Evolutionary conservation across 805 yeast genomes (phyloP), one percentile per base, ranked within the genome.

Genomic region (Teunomyces kruisii): DNA sequence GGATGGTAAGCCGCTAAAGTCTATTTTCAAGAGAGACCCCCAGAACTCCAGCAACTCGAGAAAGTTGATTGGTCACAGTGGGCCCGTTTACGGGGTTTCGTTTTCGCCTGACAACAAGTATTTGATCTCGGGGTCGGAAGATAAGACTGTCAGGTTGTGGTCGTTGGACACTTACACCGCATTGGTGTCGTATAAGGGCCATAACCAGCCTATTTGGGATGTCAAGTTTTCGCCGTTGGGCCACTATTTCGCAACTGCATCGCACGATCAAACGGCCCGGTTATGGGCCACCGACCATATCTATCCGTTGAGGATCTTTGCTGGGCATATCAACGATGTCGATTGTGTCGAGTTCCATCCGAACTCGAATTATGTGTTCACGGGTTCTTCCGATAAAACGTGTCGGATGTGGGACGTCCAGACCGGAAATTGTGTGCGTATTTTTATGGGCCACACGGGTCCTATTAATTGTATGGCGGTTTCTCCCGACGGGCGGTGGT

Each of bases 271-370:
- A 64, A 94, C 99, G 0, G 98, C 98, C 1, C 78, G 98, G 50
- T 74, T 94, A 45, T 94, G 99, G 99, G 90, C 96, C 19, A 89
- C 96, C 55, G 99, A 94, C 64, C 99, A 94, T 66, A 91, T 94
- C 37, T 91, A 92, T 62, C 98, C 99, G 30, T 74, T 94, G 56
- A 76, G 99, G 54, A 88, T 94, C 19, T 92, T 94, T 72, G 98
- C 98, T 0, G 99, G 99, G 0, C 99, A 94, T 67, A 78, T 91
- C 57, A 87, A 89, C 58, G 99, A 94, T 69, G 98, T 94, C 31
- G 98, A 94, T 61, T 83, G 92, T 54, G 96, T 92, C 30, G 84
- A 83, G 40, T 94, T 92, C 78, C 99, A 94, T 68, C 98, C 99
- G 19, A 94, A 94, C 64, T 91, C 97, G 7, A 86, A 91, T 40